phyloP scores from a whole-genome alignment of 2,329 filamentous ascomycete species.

The Fusarium marasasianum region DNA sequence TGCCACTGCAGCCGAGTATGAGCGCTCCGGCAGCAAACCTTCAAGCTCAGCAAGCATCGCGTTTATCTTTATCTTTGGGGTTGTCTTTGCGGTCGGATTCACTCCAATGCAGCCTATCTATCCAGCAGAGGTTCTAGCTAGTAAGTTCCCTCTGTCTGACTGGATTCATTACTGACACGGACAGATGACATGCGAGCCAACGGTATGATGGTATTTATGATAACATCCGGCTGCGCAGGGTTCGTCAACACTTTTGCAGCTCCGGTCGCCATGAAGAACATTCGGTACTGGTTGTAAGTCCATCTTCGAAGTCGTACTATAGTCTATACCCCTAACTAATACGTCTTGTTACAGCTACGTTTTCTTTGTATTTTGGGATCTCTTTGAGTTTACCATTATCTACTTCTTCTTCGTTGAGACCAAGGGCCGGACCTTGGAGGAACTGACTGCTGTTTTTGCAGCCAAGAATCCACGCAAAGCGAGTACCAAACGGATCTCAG shows the following conservation, averaged over 20 bases:
- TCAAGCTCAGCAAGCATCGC: neutral
- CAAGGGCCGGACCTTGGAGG: neutral
- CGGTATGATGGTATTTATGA: neutral
- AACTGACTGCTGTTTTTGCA: neutral
- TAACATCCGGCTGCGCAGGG: neutral
- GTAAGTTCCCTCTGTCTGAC: neutral
- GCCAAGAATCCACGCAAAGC: neutral
- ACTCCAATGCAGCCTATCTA: neutral
- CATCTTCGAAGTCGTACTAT: neutral
- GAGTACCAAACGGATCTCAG: neutral
- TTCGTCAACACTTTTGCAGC: neutral
- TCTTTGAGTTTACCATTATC: neutral
- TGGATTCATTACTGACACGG: neutral
- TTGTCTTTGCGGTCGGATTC: neutral
- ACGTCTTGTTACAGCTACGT: neutral
- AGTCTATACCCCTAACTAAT: accelerated
- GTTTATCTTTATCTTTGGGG: neutral
- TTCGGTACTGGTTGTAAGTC: neutral
- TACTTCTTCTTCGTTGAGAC: neutral
- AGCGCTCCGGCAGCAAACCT: neutral
- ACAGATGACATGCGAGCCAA: neutral
- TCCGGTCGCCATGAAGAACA: neutral
- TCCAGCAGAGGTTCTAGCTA: neutral
- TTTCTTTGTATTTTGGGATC: neutral
- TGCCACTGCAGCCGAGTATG: neutral